Evolutionary conservation across 2,329 filamentous ascomycete species (phyloP).

Genomic region (Thermothelomyces thermophilus): DNA sequence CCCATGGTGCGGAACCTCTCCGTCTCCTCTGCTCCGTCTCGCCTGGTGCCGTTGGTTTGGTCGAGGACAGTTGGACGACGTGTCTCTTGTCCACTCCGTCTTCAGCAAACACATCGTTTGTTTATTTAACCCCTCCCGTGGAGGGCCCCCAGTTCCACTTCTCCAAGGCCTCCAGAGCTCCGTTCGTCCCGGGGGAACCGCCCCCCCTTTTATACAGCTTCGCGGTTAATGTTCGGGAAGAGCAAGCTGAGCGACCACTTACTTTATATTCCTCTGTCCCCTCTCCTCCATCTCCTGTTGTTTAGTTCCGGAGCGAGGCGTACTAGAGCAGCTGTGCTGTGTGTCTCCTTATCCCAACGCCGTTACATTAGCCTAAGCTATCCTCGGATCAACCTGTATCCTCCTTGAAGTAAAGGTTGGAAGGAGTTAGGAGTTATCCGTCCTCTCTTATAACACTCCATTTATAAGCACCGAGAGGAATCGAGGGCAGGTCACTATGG

Average conservation of each 20-base stretch:
- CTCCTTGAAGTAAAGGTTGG: not conserved
- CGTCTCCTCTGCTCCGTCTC: conserved; percentile 21
- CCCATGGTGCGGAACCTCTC: conserved; percentile 24
- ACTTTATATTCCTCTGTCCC: conserved; percentile 18
- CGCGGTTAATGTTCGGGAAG: conserved; percentile 28
- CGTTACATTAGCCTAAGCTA: not conserved
- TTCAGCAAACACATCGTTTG: not conserved
- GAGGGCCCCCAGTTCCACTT: conserved; percentile 3
- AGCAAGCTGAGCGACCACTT: not conserved
- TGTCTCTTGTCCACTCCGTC: conserved; percentile 12
- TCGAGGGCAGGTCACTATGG: conserved; percentile 16
- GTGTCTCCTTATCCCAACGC: not conserved
- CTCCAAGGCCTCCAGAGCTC: not conserved
- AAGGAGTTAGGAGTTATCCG: not conserved
- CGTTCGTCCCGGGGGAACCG: conserved; percentile 8
- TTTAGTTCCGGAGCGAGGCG: not conserved
- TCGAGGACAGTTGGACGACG: conserved; percentile 5
- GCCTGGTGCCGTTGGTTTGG: conserved; percentile 18
- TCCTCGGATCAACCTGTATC: not conserved
- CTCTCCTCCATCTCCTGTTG: conserved; percentile 7
- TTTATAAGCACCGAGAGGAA: too few species aligned
- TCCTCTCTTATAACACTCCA: not conserved
- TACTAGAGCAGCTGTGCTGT: conserved; percentile 14
- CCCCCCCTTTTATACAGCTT: conserved; percentile 21
- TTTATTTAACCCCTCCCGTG: conserved; percentile 9